Evolutionary conservation across 495 filamentous ascomycete species (phyloP), one percentile per base, ranked within the genome.

Genomic region (Aspergillus incahuasiensis): DNA sequence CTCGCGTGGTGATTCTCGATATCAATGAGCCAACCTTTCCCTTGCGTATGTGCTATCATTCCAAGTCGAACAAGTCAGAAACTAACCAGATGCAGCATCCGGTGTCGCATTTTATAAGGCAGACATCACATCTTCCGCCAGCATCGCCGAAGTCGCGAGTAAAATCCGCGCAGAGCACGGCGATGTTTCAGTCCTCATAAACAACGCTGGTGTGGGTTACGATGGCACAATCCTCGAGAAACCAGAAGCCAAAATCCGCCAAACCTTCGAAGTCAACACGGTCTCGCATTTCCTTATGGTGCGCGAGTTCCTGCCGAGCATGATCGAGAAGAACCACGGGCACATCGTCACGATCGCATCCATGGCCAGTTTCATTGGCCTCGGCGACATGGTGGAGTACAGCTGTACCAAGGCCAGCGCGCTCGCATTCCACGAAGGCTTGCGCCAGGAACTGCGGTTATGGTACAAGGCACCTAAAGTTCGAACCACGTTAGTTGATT

Each of bases 211-310:
- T 30, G 71, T 85, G 24, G 74, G 70, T 28, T 65, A 70, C 30
- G 68, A 74, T 15, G 67, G 68, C 15, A 65, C 69, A 5, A 79
- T 85, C 40, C 71, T 85, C 5, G 68, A 78, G 0, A 69, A 74
- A 32, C 52, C 76, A 7, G 74, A 79, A 56, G 63, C 65, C 21
- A 59, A 71, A 19, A 75, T 86, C 32, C 64, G 73, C 6, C 71
- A 70, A 30, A 76, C 79, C 43, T 84, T 83, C 59, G 76, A 78
- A 57, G 78, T 85, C 44, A 86, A 86, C 66, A 73, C 79, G n/a
- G 63, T 86, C 45, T 72, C 76, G 30, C 81, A 85, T 61, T 85
- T 78, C 71, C 70, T 75, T 38, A 79, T 74, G 42, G 72, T 84
- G 2, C 75, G 82, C 58, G 79, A 82, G 56, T 86, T 86, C 64